Evolutionary conservation across 352 stramenopile genomes (phyloP).

Genomic region (Phytopythium sindhum): DNA sequence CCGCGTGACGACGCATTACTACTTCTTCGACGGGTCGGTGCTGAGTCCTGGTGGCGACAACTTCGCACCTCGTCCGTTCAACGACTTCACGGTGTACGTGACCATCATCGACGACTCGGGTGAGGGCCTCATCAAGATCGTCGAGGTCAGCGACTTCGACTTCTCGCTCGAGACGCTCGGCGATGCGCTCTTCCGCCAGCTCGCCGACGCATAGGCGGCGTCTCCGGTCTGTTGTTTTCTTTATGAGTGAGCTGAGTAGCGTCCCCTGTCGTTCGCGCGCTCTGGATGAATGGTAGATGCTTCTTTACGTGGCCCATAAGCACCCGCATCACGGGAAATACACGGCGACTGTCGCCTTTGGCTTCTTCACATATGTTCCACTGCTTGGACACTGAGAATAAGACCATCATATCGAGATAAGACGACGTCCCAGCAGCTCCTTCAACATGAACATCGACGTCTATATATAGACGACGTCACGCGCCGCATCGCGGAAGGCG

Average conservation of each 20-base stretch:
- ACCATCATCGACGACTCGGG: constrained; percentile 56
- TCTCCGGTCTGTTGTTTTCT: neutral
- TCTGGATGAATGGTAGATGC: neutral
- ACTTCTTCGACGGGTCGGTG: constrained; percentile 52
- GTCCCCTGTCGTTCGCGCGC: neutral
- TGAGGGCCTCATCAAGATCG: constrained; percentile 53
- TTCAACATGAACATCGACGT: neutral
- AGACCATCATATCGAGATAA: too few relatives aligned
- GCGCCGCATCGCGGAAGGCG: neutral
- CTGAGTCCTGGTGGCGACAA: constrained; percentile 37
- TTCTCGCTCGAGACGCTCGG: constrained; percentile 31
- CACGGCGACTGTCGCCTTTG: neutral
- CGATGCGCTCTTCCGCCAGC: neutral
- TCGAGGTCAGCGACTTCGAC: constrained; percentile 51
- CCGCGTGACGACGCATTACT: constrained; percentile 58
- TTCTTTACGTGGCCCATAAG: neutral
- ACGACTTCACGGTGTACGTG: constrained; percentile 44
- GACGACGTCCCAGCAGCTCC: too few relatives aligned
- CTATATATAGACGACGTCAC: neutral
- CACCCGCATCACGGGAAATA: neutral
- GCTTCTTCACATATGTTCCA: neutral
- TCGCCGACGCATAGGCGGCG: neutral
- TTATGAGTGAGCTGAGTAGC: neutral
- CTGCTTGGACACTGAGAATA: neutral
- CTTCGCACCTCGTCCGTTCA: constrained; percentile 32